Conservation (phyloP, 352 stramenopile genomes). For the Poterioochromonas sp. region DNA sequence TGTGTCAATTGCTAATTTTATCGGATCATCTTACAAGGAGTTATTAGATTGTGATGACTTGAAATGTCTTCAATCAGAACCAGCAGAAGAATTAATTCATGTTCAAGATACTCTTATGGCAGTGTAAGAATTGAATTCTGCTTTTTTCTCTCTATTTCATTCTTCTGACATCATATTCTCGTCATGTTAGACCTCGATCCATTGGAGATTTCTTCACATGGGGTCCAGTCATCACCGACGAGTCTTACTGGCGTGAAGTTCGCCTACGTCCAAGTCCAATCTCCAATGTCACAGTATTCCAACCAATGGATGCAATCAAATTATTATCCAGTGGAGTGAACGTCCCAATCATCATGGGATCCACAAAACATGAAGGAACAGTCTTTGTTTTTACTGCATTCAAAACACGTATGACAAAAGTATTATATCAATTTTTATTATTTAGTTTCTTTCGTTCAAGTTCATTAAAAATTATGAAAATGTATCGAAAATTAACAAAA, state of each 20-base stretch:
- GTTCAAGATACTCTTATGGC: conserved; percentile 29
- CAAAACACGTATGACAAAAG: neutral
- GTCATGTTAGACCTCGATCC: conserved; percentile 40
- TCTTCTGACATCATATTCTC: conserved; percentile 42
- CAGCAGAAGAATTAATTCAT: neutral
- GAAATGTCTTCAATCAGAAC: conserved; percentile 18
- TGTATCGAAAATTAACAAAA: neutral
- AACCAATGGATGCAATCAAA: neutral
- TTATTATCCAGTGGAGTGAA: neutral
- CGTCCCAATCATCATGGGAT: conserved; percentile 30
- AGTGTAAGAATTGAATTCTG: too few relatives aligned
- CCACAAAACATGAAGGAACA: conserved; percentile 29
- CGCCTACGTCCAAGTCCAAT: neutral
- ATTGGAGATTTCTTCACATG: conserved; percentile 48
- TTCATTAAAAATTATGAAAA: neutral
- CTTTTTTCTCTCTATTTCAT: too few relatives aligned
- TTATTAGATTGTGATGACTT: conserved; percentile 33
- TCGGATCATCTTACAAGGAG: conserved; percentile 38
- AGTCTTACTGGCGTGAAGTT: neutral
- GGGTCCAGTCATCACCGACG: conserved; percentile 25
- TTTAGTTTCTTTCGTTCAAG: neutral
- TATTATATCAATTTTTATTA: conserved; percentile 4
- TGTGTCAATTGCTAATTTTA: conserved; percentile 46
- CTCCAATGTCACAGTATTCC: conserved; percentile 7
- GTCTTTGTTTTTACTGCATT: conserved; percentile 35